Evolutionary conservation across 1,284 basidiomycete genomes (phyloP).

Genomic region (Entoloma clypeatum): DNA sequence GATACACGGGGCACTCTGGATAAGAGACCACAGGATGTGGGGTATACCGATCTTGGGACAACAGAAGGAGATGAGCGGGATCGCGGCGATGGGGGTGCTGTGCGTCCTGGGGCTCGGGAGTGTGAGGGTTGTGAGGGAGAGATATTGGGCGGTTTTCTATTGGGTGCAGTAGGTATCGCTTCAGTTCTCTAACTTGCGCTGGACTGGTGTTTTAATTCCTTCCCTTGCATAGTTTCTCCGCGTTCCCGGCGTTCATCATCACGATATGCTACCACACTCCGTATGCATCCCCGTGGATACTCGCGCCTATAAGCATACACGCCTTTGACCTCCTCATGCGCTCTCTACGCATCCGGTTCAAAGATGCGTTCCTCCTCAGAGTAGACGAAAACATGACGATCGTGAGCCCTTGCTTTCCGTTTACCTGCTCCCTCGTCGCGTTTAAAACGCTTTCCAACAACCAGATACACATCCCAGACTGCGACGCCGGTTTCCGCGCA

Average conservation of each 20-base stretch:
- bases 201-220: neutral
- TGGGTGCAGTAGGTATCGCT: conserved; percentile 33
- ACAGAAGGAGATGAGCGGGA: conserved; percentile 67
- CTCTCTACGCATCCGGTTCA: conserved; percentile 64
- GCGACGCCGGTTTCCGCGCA: conserved; percentile 68
- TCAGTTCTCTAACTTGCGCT: neutral
- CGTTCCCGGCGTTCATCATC: conserved; percentile 71
- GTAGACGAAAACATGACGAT: conserved; percentile 66
- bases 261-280: conserved; percentile 78
- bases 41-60: conserved; percentile 50
- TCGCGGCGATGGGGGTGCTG: conserved; percentile 58
- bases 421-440: neutral
- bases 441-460: neutral
- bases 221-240: conserved; percentile 47
- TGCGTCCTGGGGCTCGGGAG: conserved; percentile 45
- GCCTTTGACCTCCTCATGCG: conserved; percentile 71
- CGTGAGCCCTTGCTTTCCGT: conserved; percentile 32
- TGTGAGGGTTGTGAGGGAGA: conserved; percentile 33
- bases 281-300: conserved; percentile 77
- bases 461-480: conserved; percentile 72
- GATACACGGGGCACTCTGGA: conserved; percentile 72
- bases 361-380: conserved; percentile 67
- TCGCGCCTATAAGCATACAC: conserved; percentile 76
- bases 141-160: conserved; percentile 35
- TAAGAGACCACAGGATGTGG: conserved; percentile 58